These are phyloP conservation scores for Phialophora verrucosa DNA, from an alignment of 2,329 filamentous ascomycete species.

Conservation along the genomic window DNA sequence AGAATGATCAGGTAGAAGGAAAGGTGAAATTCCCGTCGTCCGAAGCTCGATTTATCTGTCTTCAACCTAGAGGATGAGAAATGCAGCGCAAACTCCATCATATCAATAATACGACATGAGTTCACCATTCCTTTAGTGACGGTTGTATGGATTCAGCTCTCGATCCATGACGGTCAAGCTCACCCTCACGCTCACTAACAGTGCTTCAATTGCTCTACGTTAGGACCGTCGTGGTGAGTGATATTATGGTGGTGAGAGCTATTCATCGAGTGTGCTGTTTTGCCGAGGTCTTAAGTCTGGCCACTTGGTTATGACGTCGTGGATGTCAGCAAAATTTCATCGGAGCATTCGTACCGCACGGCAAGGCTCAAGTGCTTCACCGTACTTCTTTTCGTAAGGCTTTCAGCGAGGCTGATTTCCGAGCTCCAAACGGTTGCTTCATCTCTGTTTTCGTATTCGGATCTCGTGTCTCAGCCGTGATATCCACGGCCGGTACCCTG, in stretches of 20 bases:
- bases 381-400: slow-evolving; percentile 12
- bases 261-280: background rate
- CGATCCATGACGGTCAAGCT: background rate
- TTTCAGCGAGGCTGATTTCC: slow-evolving; percentile 29
- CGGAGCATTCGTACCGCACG: background rate
- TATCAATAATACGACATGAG: background rate
- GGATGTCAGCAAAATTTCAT: too few relatives aligned
- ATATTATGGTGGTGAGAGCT: background rate
- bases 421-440: background rate
- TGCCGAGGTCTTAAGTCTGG: background rate
- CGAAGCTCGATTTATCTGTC: slow-evolving; percentile 16
- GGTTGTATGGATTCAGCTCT: background rate
- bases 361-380: background rate
- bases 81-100: slow-evolving; percentile 39
- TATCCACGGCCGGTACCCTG: slow-evolving; percentile 1
- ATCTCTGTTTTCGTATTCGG: slow-evolving; percentile 27
- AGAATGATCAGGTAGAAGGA: slow-evolving; percentile 2
- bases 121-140: background rate
- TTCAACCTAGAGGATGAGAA: slow-evolving; percentile 35
- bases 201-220: background rate
- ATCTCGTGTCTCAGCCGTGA: background rate
- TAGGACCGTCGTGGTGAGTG: background rate
- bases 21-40: slow-evolving; percentile 22
- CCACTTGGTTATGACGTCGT: background rate
- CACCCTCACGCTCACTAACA: background rate